Base-by-base conservation (phyloP, 176 grass and related monocot genomes). In the Elaeis guineensis region DNA sequence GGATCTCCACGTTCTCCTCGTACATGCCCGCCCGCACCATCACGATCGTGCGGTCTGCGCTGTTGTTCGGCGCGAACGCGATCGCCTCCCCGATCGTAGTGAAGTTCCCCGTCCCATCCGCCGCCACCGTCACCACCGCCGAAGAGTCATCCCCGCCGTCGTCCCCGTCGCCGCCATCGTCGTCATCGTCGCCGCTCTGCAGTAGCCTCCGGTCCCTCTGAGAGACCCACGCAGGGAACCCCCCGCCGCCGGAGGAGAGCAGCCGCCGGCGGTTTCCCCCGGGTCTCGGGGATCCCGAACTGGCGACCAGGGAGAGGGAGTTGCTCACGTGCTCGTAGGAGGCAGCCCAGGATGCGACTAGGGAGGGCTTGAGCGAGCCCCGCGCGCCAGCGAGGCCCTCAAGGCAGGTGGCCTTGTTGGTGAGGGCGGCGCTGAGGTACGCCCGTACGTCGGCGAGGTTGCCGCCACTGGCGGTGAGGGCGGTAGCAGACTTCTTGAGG, bases 321-420 rank as follows among this genome's bases (percentile, higher is more conserved):
- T 68, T 68, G 65, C 65, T 68, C 17, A 68, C 65, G 51, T 55
- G 65, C 25, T 51, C 25, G n/a, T 68, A 68, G 2, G 65, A 52
- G 1, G 65, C 52, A 24, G 28, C n/a, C 65, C 51, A 55, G 12
- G 65, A 51, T 8, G 16, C 52, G 11, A 68, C 52, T 5, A 68
- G 52, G n/a, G 25, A 3, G 18, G 28, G 18, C 52, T 44, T 56
- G 26, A 28, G 25, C 12, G 51, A 24, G 26, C 65, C 65, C 11
- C 25, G 51, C 26, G 65, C 51, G 25, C 52, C 65, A 1, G 51
- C 1, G 2, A 68, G 52, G 65, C 65, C 52, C 28, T 68, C 65
- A 4, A 68, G 65, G 52, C 65, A 68, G 18, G 65, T 68, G 65
- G 25, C 52, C 23, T 52, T 52, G 52, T 68, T 55, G 28, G 65